Conservation (phyloP, 163 green algal genomes). For the Prototheca wickerhamii region DNA sequence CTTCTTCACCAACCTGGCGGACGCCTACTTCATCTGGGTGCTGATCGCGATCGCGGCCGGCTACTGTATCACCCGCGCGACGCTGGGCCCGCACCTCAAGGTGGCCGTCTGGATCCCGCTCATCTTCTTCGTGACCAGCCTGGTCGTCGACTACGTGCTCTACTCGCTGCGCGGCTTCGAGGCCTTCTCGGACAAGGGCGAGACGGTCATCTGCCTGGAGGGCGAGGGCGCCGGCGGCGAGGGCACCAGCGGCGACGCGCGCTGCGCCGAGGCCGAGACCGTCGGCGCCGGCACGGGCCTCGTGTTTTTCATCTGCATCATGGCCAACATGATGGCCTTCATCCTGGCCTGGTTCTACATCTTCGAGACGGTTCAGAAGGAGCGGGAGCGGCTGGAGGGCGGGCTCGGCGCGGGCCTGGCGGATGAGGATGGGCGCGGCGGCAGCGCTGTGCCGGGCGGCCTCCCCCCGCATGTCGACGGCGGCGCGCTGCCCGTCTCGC, state of each 20-base stretch:
- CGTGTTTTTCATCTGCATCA: constrained; percentile 29
- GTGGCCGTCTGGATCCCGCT: constrained; percentile 40
- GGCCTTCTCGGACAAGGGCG: constrained; percentile 14
- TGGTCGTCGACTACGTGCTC: constrained; percentile 37
- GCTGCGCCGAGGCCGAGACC: constrained; percentile 3
- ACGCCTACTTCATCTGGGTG: constrained; percentile 35
- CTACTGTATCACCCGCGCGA: constrained; percentile 42
- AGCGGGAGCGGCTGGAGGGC: constrained; percentile 35
- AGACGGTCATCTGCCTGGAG: neutral
- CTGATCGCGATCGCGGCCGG: constrained; percentile 42
- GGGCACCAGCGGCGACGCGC: neutral
- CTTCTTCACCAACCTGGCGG: constrained; percentile 42
- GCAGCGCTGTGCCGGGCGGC: neutral
- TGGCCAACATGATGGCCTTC: constrained; percentile 31
- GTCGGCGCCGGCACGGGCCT: constrained; percentile 12
- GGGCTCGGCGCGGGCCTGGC: neutral
- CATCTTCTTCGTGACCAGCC: constrained; percentile 38
- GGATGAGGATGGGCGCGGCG: neutral
- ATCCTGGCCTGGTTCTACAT: constrained; percentile 39
- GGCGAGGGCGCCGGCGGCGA: neutral
- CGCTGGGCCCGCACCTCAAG: constrained; percentile 37
- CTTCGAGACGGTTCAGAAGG: constrained; percentile 39
- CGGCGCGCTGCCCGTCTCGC: neutral
- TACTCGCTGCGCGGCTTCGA: constrained; percentile 12
- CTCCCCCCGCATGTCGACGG: neutral